Conservation (phyloP, 1,139 yeast species). For the Blastobotrys buckinghamii region DNA sequence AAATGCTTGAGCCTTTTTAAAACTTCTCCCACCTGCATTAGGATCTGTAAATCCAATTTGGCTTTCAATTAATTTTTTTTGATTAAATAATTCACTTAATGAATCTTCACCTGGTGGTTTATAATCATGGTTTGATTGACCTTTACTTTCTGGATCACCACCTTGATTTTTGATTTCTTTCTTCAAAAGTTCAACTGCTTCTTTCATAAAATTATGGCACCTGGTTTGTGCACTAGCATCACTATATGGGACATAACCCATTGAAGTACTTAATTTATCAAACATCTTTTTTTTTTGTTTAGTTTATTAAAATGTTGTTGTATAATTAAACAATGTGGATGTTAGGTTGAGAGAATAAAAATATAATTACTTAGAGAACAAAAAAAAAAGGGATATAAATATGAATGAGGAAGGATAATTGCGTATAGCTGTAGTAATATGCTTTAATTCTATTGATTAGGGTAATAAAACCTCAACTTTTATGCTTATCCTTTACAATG, state of each 20-base stretch:
- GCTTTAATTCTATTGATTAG: too few species aligned
- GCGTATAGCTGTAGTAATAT: too few species aligned
- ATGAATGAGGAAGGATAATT: too few species aligned
- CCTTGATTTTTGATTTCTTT: slow-evolving; percentile 5
- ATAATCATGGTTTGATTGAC: background rate
- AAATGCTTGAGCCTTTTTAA: slow-evolving; percentile 26
- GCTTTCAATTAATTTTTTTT: slow-evolving; percentile 17
- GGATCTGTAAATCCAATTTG: slow-evolving; percentile 16
- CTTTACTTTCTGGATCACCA: background rate
- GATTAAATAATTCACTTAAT: slow-evolving; percentile 16
- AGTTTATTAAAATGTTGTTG: too few species aligned
- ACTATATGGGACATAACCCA: slow-evolving; percentile 11
- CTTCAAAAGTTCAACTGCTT: slow-evolving; percentile 19
- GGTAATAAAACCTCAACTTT: too few species aligned
- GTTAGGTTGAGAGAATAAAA: too few species aligned
- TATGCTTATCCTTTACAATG: too few species aligned
- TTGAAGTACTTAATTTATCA: slow-evolving; percentile 1
- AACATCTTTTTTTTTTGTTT: background rate
- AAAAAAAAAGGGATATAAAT: too few species aligned
- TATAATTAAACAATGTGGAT: too few species aligned
- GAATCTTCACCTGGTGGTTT: slow-evolving; percentile 16
- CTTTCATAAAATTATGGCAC: slow-evolving; percentile 26
- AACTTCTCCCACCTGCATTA: slow-evolving; percentile 19
- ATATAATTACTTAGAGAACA: too few species aligned
- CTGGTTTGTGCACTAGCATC: slow-evolving; percentile 30